Evolutionary conservation across 352 stramenopile species (phyloP), one percentile per base, ranked within the genome.

Genomic region (Pythium biforme): DNA sequence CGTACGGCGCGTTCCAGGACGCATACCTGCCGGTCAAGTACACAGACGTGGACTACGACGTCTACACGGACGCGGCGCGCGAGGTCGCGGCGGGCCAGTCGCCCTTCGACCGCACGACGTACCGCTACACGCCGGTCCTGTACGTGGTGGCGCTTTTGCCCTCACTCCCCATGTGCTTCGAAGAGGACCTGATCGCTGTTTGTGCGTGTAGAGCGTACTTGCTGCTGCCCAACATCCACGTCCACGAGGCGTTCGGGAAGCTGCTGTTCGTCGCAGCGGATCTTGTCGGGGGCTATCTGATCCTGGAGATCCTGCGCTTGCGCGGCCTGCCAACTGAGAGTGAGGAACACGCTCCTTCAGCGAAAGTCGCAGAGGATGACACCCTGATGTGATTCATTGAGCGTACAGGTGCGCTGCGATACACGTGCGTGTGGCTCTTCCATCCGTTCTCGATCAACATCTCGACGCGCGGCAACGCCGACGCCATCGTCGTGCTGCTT

Each of bases 41-140:
- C 73, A 99, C 98, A 17, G 98, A 99, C 63, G 92, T 99, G 39
- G 98, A 99, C 79, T 99, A 99, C 76, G 83, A 98, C 47, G 97
- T 99, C 22, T 99, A 99, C 79, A 97, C 89, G 25, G 98, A 99
- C 77, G 97, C 96, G 6, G 96, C 97, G 19, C 72, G 81, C 22
- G 86, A 98, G 65, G 76, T 99, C 40, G 78, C 83, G 20, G 53
- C 79, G 12, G 88, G 89, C 37, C 69, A 89, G 67, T 97, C 90
- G 48, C 97, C 97, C 0, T 99, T 99, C 66, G 85, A 96, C 54
- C 88, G 98, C 62, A 96, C 96, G 27, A 99, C 97, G 7, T 99
- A 99, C 82, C 95, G 97, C 58, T 99, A 99, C 77, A 98, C 97
- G 14, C 98, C 98, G 2, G 82, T 99, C 45, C 73, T 99, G 88